These are phyloP conservation scores for Coemansia sp. DNA, from an alignment of 192 early-diverging fungal genomes.

Conservation along the genomic window DNA sequence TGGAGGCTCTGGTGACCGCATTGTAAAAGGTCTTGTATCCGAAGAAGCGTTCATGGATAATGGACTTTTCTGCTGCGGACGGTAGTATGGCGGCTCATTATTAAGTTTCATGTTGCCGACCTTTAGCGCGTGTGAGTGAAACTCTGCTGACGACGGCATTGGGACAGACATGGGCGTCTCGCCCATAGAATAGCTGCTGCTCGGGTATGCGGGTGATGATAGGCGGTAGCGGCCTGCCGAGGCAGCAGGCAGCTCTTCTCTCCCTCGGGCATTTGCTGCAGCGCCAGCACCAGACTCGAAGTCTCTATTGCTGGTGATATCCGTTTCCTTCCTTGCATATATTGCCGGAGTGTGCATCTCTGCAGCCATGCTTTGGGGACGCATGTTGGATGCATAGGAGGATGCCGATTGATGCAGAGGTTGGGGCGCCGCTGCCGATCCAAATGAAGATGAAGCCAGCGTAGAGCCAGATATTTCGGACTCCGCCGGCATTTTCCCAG, in stretches of 20 bases:
- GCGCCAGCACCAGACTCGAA: conserved; percentile 4
- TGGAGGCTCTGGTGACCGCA: background rate
- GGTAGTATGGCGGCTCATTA: background rate
- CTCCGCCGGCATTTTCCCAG: background rate
- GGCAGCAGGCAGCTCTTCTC: too few relatives aligned
- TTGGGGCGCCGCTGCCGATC: conserved; percentile 51
- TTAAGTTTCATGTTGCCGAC: background rate
- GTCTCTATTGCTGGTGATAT: conserved; percentile 16
- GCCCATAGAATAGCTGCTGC: background rate
- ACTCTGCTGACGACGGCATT: conserved; percentile 19
- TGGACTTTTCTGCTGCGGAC: background rate
- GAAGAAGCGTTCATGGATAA: background rate
- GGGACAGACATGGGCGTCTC: conserved; percentile 28
- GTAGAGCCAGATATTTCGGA: conserved; percentile 2
- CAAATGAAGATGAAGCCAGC: conserved; percentile 3
- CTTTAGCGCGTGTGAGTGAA: background rate
- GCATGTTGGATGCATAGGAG: conserved; percentile 30
- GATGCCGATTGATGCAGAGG: conserved; percentile 40
- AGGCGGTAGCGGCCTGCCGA: conserved; percentile 11
- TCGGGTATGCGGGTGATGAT: conserved; percentile 14
- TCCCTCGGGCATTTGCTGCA: too few relatives aligned
- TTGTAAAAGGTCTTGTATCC: background rate
- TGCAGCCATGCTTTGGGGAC: conserved; percentile 22
- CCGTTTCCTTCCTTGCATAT: conserved; percentile 38
- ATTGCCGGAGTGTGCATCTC: conserved; percentile 38